Evolutionary conservation across 140 eudicot species (phyloP).

Genomic region (Flaveria floridana): DNA sequence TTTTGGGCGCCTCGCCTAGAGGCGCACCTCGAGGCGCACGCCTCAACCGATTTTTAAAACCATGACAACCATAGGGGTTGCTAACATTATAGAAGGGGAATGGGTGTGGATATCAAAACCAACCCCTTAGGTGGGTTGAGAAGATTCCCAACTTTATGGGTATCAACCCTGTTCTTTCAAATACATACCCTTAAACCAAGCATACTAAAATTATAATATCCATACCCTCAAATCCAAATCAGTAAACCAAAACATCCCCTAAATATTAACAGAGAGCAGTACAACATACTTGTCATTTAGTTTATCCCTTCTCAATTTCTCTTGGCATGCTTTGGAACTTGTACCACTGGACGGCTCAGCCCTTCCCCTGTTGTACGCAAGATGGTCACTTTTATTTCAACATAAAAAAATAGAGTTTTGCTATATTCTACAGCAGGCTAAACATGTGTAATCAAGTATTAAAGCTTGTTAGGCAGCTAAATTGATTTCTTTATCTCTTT

Average conservation of each 20-base stretch:
- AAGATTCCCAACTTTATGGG: conserved; percentile 5
- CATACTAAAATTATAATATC: neutral
- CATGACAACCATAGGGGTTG: no score
- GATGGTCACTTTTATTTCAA: neutral
- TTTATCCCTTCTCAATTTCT: conserved; percentile 82
- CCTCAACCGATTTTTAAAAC: no score
- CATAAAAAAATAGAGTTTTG: neutral
- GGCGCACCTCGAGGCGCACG: no score
- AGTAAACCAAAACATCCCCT: neutral
- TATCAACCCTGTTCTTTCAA: neutral
- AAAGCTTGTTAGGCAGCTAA: neutral
- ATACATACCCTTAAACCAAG: conserved; percentile 1
- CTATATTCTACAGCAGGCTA: neutral
- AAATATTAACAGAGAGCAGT: neutral
- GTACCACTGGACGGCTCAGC: conserved; percentile 64
- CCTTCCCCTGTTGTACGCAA: conserved; percentile 57
- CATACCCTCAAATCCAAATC: neutral
- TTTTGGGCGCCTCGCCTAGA: no score
- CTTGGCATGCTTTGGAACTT: conserved; percentile 95
- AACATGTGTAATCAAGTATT: conserved; percentile 10
- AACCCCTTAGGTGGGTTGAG: neutral
- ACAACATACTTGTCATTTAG: conserved; percentile 79
- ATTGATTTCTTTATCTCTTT: neutral
- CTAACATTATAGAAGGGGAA: neutral
- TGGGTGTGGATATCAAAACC: neutral